These are phyloP conservation scores for Alternaria sp. DNA, from an alignment of 2,329 filamentous ascomycete genomes.

Conservation along the genomic window DNA sequence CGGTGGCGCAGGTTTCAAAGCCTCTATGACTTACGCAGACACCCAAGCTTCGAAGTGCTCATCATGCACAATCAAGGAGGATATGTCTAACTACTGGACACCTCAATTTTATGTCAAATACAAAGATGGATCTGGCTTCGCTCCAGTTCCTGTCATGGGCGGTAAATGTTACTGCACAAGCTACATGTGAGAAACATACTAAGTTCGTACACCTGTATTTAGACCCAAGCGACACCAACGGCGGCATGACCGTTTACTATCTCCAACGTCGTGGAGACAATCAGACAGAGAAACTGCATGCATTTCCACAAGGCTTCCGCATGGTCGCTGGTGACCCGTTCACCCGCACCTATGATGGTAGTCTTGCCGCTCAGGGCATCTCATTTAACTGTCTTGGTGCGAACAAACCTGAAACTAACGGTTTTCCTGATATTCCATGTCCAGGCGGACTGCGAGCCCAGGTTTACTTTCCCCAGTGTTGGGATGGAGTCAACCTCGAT, in stretches of 20 bases:
- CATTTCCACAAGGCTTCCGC: conserved; percentile 75
- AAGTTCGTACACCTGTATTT: no score
- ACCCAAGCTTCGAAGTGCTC: conserved; percentile 71
- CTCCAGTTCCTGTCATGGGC: conserved; percentile 67
- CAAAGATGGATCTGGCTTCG: conserved; percentile 53
- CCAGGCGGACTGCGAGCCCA: conserved; percentile 68
- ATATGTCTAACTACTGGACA: conserved; percentile 76
- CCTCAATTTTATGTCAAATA: conserved; percentile 73
- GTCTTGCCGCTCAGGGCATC: conserved; percentile 59
- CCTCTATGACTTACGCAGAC: conserved; percentile 68
- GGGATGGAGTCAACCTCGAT: conserved; percentile 69
- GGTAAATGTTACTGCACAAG: conserved; percentile 23
- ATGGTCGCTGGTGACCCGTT: conserved; percentile 75
- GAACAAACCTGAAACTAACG: conserved; percentile 54
- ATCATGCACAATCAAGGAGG: conserved; percentile 67
- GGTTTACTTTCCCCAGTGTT: conserved; percentile 78
- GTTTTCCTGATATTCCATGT: conserved; percentile 77
- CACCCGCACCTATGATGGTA: conserved; percentile 63
- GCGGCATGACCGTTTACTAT: conserved; percentile 81
- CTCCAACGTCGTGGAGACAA: conserved; percentile 61
- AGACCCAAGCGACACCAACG: conserved; percentile 50
- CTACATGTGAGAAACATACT: no score
- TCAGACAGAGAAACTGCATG: conserved; percentile 68
- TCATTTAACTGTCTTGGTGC: conserved; percentile 65
- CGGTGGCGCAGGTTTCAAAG: conserved; percentile 73